These are phyloP conservation scores for Litsea cubeba DNA, from an alignment of 164 flowering plant genomes.

Conservation along the genomic window DNA sequence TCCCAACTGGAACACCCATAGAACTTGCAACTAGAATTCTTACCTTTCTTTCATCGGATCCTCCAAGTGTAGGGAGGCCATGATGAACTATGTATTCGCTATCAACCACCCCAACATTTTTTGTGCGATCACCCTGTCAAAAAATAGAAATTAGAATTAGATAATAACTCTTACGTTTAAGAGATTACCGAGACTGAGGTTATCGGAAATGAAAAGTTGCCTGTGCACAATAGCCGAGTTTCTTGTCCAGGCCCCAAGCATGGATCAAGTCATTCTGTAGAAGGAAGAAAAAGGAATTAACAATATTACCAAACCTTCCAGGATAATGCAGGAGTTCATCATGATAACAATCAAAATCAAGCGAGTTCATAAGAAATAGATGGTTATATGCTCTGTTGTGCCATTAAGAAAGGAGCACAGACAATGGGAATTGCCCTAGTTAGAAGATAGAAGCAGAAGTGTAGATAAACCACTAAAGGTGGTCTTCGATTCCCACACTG, in stretches of 20 bases:
- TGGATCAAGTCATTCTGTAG: slow-evolving; percentile 90
- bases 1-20: no score
- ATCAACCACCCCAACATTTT: slow-evolving; percentile 86
- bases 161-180: background rate
- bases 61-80: slow-evolving; percentile 79
- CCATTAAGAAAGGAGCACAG: no score
- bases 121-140: slow-evolving; percentile 71
- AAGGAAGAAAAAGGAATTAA: background rate
- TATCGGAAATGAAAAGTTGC: slow-evolving; percentile 24
- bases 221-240: slow-evolving; percentile 94
- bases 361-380: no score
- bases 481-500: background rate
- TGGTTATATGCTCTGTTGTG: no score
- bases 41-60: slow-evolving; percentile 35
- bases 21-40: background rate
- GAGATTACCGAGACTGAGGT: background rate
- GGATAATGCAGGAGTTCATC: no score
- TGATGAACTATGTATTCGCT: slow-evolving; percentile 73
- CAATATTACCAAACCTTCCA: no score
- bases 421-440: no score
- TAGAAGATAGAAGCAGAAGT: no score
- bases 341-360: no score
- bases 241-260: slow-evolving; percentile 89
- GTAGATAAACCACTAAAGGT: no score
- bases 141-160: background rate